Evolutionary conservation across 2,329 filamentous ascomycete species (phyloP).

Genomic region (Pseudocercospora vitis): DNA sequence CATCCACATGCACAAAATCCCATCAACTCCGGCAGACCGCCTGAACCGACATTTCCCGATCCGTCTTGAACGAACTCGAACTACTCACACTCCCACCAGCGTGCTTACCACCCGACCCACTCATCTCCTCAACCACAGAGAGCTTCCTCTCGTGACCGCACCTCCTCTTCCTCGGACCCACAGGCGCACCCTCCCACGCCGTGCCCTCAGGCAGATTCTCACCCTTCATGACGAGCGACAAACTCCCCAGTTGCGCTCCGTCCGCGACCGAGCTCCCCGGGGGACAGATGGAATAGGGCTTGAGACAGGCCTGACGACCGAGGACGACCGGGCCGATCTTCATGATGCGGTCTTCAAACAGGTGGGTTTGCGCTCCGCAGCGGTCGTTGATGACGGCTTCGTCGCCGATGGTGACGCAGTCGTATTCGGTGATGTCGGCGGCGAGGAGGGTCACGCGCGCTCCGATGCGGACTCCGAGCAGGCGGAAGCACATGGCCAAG

Average conservation of each 20-base stretch:
- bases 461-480: constrained; percentile 30
- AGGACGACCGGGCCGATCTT: constrained; percentile 27
- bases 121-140: too few relatives aligned
- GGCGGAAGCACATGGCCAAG: constrained; percentile 28
- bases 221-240: constrained; percentile 30
- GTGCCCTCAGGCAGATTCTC: constrained; percentile 24
- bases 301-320: constrained; percentile 22
- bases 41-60: too few relatives aligned
- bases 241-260: constrained; percentile 26
- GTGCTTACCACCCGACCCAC: too few relatives aligned
- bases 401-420: constrained; percentile 29
- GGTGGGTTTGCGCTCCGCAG: constrained; percentile 28
- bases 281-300: constrained; percentile 28
- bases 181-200: constrained; percentile 28
- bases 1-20: too few relatives aligned
- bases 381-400: constrained; percentile 26
- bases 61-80: too few relatives aligned
- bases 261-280: constrained; percentile 23
- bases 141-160: not conserved
- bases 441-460: constrained; percentile 24
- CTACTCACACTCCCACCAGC: too few relatives aligned
- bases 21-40: too few relatives aligned
- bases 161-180: constrained; percentile 17
- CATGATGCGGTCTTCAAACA: constrained; percentile 33
- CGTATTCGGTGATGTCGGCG: constrained; percentile 29